Conservation (phyloP, 2,329 filamentous ascomycete genomes). For the Cladophialophora bantiana region DNA sequence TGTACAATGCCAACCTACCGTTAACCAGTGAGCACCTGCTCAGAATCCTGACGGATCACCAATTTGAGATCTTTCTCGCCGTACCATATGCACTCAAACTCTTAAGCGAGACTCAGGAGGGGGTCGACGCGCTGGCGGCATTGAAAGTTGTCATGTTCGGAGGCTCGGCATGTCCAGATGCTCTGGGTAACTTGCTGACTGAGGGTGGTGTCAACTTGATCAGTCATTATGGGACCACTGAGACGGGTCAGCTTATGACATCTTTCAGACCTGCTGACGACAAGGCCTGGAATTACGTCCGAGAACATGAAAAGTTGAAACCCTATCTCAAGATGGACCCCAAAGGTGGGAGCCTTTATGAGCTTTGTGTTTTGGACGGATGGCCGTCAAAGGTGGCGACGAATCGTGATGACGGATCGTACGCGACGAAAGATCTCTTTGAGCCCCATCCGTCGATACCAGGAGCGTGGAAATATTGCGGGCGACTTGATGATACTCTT, state of each 20-base stretch:
- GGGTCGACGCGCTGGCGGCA: slow-evolving; percentile 55
- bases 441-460: slow-evolving; percentile 39
- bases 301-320: slow-evolving; percentile 50
- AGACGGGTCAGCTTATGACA: slow-evolving; percentile 68
- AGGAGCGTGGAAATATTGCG: slow-evolving; percentile 55
- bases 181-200: slow-evolving; percentile 63
- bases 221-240: slow-evolving; percentile 64
- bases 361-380: slow-evolving; percentile 47
- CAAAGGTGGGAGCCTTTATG: slow-evolving; percentile 46
- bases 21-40: slow-evolving; percentile 60
- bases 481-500: slow-evolving; percentile 56
- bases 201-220: slow-evolving; percentile 62
- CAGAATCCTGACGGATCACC: slow-evolving; percentile 51
- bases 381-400: slow-evolving; percentile 50
- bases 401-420: slow-evolving; percentile 57
- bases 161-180: slow-evolving; percentile 66
- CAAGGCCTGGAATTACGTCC: slow-evolving; percentile 68
- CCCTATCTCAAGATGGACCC: slow-evolving; percentile 54
- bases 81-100: slow-evolving; percentile 64
- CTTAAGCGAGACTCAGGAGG: slow-evolving; percentile 64
- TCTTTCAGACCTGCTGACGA: slow-evolving; percentile 62
- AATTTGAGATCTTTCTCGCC: slow-evolving; percentile 63
- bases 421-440: slow-evolving; percentile 60
- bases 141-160: slow-evolving; percentile 64
- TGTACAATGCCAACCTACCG: slow-evolving; percentile 64